Evolutionary conservation across 2,329 filamentous ascomycete species (phyloP).

Genomic region (Neobulgaria alba): DNA sequence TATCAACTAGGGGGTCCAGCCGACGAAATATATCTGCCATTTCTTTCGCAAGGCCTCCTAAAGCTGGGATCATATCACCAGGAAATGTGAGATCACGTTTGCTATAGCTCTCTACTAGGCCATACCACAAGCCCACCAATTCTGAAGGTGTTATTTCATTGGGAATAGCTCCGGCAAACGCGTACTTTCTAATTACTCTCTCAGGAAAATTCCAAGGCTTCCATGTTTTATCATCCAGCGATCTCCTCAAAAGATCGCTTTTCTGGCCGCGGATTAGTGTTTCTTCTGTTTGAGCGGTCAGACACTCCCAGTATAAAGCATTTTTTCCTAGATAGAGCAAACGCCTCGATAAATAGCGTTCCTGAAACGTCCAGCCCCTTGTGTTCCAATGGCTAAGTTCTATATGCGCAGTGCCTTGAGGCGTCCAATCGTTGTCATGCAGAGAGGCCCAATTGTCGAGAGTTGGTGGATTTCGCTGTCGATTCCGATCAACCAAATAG

Average conservation of each 20-base stretch:
- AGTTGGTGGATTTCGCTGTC: neutral
- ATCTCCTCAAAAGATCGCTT: no score
- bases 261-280: no score
- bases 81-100: neutral
- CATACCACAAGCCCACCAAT: neutral
- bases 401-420: neutral
- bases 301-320: conserved; percentile 1
- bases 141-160: no score
- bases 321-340: neutral
- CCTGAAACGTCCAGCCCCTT: neutral
- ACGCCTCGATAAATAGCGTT: neutral
- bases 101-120: neutral
- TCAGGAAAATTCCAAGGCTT: no score
- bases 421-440: neutral
- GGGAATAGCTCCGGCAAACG: no score
- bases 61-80: neutral
- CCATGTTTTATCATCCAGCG: no score
- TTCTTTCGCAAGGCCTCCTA: neutral
- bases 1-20: neutral
- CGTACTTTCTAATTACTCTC: no score
- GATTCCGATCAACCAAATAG: neutral
- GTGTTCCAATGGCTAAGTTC: neutral
- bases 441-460: no score
- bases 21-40: neutral
- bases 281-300: no score